Percentiles rank a stretch among this genome's conserved stretches.
Conservation (phyloP, 2,329 filamentous ascomycete genomes). For the Falciphora oryzae region DNA sequence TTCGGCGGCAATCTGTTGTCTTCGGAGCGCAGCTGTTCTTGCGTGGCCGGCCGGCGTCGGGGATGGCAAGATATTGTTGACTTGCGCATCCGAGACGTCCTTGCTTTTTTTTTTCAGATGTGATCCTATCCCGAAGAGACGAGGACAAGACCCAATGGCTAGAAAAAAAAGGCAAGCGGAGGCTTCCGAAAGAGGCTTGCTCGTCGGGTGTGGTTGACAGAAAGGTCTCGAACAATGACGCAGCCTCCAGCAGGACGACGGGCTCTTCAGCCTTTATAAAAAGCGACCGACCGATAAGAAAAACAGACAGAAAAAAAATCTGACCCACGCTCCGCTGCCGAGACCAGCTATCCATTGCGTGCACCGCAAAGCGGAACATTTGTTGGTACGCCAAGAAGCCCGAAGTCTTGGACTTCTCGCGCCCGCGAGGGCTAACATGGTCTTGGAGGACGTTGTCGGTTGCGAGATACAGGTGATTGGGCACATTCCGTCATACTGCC, state of each 20-base stretch:
- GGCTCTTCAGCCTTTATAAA: slow-evolving; percentile 3
- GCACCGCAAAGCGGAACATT: not conserved
- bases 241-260: slow-evolving; percentile 5
- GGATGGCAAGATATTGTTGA: not conserved
- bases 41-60: not conserved
- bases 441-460: not conserved
- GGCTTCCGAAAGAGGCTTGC: not conserved
- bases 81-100: not conserved
- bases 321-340: not conserved
- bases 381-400: slow-evolving; percentile 5
- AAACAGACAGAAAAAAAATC: not conserved
- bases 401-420: slow-evolving; percentile 4
- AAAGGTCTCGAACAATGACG: slow-evolving; percentile 5
- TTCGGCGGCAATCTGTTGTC: not conserved
- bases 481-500: slow-evolving; percentile 9
- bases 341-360: slow-evolving; percentile 1
- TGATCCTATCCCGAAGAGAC: not conserved
- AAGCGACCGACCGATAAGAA: slow-evolving; percentile 1
- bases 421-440: not conserved
- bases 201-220: not conserved
- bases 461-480: slow-evolving; percentile 3
- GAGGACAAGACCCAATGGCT: not conserved
- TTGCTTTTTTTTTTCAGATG: not conserved
- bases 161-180: not conserved
- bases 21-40: not conserved